Conservation (phyloP, 441 rosid genomes). For the Syzygium syzygioides region DNA sequence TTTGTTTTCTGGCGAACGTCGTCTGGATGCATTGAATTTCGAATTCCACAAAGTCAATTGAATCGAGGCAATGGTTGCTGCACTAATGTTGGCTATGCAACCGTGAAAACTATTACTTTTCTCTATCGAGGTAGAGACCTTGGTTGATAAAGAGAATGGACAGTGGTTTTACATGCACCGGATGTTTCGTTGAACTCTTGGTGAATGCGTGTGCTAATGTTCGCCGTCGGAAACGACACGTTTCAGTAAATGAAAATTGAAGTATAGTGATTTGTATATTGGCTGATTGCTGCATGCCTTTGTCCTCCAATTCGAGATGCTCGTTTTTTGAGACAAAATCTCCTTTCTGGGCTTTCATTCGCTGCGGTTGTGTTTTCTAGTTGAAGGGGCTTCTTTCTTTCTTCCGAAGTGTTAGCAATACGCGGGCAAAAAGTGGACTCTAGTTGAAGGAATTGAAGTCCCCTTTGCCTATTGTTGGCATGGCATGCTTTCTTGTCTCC, state of each 20-base stretch:
- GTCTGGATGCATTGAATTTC: background rate
- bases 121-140: background rate
- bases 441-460: background rate
- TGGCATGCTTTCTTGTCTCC: background rate
- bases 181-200: background rate
- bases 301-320: background rate
- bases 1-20: background rate
- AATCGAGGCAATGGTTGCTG: background rate
- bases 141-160: background rate
- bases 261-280: background rate
- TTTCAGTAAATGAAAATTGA: background rate
- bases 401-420: background rate
- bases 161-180: background rate
- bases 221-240: background rate
- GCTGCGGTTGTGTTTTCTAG: background rate
- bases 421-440: background rate
- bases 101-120: background rate
- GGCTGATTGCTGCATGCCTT: background rate
- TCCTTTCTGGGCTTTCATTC: background rate
- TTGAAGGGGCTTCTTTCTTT: background rate
- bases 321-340: background rate
- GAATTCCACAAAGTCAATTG: background rate
- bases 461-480: background rate
- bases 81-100: background rate
- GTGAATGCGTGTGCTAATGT: background rate